Percentiles rank a stretch among this genome's conserved stretches.
phyloP scores from a whole-genome alignment of 495 filamentous ascomycete species.

The Beverwykella pulmonaria region DNA sequence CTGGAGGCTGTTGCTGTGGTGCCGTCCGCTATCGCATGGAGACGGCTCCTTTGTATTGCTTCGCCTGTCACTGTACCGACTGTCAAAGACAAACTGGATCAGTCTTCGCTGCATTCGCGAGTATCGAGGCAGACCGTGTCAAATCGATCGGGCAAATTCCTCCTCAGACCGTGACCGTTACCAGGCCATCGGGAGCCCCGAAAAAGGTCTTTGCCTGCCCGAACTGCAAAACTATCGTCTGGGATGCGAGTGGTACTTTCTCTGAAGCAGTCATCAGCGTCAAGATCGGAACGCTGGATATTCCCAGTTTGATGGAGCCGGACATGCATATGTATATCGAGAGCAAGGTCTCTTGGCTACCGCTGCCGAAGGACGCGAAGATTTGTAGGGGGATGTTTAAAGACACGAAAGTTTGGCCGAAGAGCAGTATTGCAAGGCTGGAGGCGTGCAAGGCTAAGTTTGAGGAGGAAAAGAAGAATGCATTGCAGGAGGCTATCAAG shows the following conservation, averaged over 20 bases:
- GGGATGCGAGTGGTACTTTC: background rate
- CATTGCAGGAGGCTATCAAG: background rate
- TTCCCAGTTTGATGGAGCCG: constrained; percentile 22
- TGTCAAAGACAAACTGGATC: constrained; percentile 26
- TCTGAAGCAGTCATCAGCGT: background rate
- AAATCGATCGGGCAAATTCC: background rate
- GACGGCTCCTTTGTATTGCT: constrained; percentile 18
- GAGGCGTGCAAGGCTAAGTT: background rate
- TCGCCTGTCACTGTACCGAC: constrained; percentile 27
- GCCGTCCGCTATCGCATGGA: constrained; percentile 12
- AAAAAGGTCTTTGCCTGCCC: constrained; percentile 6
- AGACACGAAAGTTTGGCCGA: constrained; percentile 11
- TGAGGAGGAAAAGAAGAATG: background rate
- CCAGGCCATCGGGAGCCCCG: background rate
- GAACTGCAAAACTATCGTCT: constrained; percentile 8
- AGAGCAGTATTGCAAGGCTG: constrained; percentile 18
- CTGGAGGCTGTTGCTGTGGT: constrained; percentile 20
- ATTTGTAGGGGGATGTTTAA: constrained; percentile 6
- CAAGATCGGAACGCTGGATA: constrained; percentile 25
- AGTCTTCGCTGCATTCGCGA: constrained; percentile 2
- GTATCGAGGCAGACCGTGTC: constrained; percentile 19
- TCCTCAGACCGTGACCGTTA: background rate
- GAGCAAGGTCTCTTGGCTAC: constrained; percentile 19
- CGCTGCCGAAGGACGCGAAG: constrained; percentile 16
- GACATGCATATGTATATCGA: constrained; percentile 26